These are phyloP conservation scores for Aspergillus luchuensis DNA, from an alignment of 2,329 filamentous ascomycete species.

Conservation along the genomic window DNA sequence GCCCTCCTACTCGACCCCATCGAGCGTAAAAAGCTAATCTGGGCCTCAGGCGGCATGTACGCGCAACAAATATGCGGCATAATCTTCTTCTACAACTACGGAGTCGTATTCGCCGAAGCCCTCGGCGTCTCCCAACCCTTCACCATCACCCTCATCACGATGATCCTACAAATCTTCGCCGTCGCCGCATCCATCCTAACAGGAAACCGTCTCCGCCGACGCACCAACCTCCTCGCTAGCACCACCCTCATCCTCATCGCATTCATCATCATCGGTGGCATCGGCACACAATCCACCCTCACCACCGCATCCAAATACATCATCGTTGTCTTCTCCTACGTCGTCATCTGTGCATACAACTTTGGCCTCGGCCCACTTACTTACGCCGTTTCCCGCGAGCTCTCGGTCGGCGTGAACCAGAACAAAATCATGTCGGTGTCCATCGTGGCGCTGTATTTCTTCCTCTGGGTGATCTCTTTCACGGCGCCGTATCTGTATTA, in stretches of 20 bases:
- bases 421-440: constrained; percentile 51
- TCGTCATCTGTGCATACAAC: constrained; percentile 50
- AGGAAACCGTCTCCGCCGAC: constrained; percentile 45
- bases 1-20: constrained; percentile 48
- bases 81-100: constrained; percentile 51
- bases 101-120: constrained; percentile 47
- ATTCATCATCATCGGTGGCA: constrained; percentile 46
- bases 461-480: constrained; percentile 37
- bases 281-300: constrained; percentile 37
- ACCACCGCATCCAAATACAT: constrained; percentile 20
- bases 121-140: constrained; percentile 48
- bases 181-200: constrained; percentile 44
- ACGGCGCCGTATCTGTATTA: constrained; percentile 42
- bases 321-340: constrained; percentile 47
- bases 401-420: constrained; percentile 52
- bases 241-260: constrained; percentile 45
- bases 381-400: constrained; percentile 50
- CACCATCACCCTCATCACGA: constrained; percentile 46
- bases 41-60: constrained; percentile 47
- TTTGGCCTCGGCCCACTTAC: constrained; percentile 48
- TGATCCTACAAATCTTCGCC: constrained; percentile 48
- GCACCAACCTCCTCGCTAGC: constrained; percentile 43
- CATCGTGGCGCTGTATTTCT: constrained; percentile 46
- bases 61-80: constrained; percentile 55
- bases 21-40: constrained; percentile 52